phyloP scores from a whole-genome alignment of 768 basidiomycete genomes.

The Leccinellum albellum region DNA sequence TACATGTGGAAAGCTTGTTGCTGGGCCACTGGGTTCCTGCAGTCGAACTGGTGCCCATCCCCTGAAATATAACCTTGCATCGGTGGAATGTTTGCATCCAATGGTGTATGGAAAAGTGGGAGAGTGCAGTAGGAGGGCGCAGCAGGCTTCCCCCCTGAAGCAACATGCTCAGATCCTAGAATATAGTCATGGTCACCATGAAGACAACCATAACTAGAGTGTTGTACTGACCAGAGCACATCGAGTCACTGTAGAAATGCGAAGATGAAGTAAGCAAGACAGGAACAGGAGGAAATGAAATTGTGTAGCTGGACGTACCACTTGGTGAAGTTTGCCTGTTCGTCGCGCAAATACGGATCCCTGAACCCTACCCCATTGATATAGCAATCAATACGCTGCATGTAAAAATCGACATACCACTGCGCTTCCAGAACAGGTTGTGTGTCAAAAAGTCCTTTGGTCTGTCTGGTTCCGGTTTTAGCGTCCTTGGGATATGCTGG shows the following conservation, averaged over 20 bases:
- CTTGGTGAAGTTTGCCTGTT: constrained; percentile 47
- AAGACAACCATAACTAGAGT: neutral
- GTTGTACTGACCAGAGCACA: constrained; percentile 43
- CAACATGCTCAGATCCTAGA: constrained; percentile 49
- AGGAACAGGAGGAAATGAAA: no score
- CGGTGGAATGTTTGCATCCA: constrained; percentile 17
- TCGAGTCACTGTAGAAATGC: constrained; percentile 38
- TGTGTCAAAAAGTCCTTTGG: constrained; percentile 58
- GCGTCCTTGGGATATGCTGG: constrained; percentile 39
- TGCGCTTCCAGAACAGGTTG: constrained; percentile 51
- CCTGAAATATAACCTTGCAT: constrained; percentile 46
- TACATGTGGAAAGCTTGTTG: constrained; percentile 60
- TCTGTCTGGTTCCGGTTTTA: constrained; percentile 43
- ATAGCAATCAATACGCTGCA: neutral
- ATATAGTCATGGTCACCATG: neutral
- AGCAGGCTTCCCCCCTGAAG: constrained; percentile 33
- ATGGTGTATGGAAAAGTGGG: constrained; percentile 49
- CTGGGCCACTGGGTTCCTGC: constrained; percentile 46
- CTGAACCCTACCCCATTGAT: constrained; percentile 45
- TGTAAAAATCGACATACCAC: constrained; percentile 34
- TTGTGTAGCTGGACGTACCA: constrained; percentile 36
- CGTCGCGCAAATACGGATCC: constrained; percentile 59
- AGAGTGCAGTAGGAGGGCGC: constrained; percentile 52
- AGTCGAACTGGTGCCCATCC: constrained; percentile 55
- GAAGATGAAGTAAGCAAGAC: neutral